A percentile compares a stretch with the other conserved stretches of the same genome.
Evolutionary conservation across 805 yeast species (phyloP).

Genomic region (Myxozyma lipomycoides): DNA sequence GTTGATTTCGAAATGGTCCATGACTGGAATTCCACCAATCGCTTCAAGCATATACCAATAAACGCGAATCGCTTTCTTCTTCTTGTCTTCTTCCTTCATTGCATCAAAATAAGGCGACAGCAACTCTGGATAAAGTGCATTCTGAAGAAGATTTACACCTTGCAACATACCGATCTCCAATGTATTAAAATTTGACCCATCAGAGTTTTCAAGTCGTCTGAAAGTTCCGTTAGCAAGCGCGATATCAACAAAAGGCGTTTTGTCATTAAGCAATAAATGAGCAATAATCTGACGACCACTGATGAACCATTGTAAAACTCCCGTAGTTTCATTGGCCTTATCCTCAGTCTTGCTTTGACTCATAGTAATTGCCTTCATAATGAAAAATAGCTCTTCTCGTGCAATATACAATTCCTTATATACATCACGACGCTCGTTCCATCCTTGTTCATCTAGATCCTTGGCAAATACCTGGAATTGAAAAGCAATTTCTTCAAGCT

Average conservation of each 20-base stretch:
- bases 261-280: conserved; percentile 59
- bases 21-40: conserved; percentile 85
- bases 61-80: conserved; percentile 42
- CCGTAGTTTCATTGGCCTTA: conserved; percentile 33
- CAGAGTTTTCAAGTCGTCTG: conserved; percentile 57
- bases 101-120: conserved; percentile 48
- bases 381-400: conserved; percentile 43
- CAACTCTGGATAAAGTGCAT: conserved; percentile 65
- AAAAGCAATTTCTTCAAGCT: conserved; percentile 43
- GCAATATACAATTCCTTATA: conserved; percentile 19
- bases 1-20: conserved; percentile 57
- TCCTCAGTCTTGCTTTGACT: conserved; percentile 36
- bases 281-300: conserved; percentile 66
- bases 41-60: conserved; percentile 80
- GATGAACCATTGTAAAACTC: conserved; percentile 56
- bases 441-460: conserved; percentile 43
- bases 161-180: conserved; percentile 60
- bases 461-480: conserved; percentile 46
- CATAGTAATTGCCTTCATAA: conserved; percentile 46
- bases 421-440: conserved; percentile 24
- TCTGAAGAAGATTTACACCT: conserved; percentile 58
- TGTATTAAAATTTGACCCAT: conserved; percentile 62
- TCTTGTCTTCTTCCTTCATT: conserved; percentile 30
- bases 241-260: conserved; percentile 66
- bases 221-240: conserved; percentile 60